A percentile compares a stretch with the other conserved stretches of the same genome.
phyloP scores from a whole-genome alignment of 495 filamentous ascomycete species.

The Annulohypoxylon bovei region DNA sequence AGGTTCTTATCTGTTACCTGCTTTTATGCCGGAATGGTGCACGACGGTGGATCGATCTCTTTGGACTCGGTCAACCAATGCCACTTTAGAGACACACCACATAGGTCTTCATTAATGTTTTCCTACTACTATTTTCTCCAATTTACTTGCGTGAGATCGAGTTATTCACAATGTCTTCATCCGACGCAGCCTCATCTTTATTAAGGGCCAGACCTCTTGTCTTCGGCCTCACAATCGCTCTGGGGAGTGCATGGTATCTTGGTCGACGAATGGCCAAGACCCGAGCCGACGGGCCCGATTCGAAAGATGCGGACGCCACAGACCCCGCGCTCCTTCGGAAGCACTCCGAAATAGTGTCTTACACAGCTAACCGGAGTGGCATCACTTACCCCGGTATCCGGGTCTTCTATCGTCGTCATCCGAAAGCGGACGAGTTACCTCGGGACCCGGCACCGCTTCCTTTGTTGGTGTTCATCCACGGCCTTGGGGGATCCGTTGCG shows the following conservation, averaged over 20 bases:
- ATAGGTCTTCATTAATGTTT: neutral
- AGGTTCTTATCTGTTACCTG: constrained; percentile 10
- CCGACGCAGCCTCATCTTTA: constrained; percentile 24
- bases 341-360: constrained; percentile 75
- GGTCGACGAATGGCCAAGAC: constrained; percentile 43
- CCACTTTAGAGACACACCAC: constrained; percentile 6
- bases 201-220: constrained; percentile 26
- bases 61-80: constrained; percentile 14
- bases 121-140: neutral
- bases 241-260: constrained; percentile 42
- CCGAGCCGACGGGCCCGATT: constrained; percentile 38
- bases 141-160: neutral
- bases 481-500: constrained; percentile 86
- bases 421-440: constrained; percentile 80
- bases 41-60: constrained; percentile 10
- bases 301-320: constrained; percentile 54
- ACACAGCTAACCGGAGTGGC: constrained; percentile 65
- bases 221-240: constrained; percentile 36
- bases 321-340: constrained; percentile 83
- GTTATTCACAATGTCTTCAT: constrained; percentile 43
- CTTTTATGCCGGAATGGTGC: constrained; percentile 9
- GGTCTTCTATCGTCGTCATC: constrained; percentile 84
- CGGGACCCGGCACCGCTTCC: constrained; percentile 77
- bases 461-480: constrained; percentile 89
- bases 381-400: constrained; percentile 81